Conservation (phyloP, 306 rosid genomes). For the Dryas alaskensis region DNA sequence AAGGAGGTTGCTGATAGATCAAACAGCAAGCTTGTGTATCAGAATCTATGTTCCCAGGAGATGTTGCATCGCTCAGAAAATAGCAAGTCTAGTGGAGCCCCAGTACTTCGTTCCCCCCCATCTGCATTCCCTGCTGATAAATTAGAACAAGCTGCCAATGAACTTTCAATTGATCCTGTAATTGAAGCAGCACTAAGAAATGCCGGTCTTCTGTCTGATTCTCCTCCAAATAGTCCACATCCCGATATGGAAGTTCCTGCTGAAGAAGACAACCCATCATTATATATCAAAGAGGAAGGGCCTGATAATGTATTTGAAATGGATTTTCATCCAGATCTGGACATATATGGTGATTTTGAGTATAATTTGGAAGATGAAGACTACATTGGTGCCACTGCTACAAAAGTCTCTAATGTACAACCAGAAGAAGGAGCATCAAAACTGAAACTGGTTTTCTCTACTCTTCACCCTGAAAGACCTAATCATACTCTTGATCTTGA, state of each 20-base stretch:
- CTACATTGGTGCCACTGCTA: constrained; percentile 62
- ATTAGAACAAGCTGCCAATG: constrained; percentile 40
- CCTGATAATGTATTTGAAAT: constrained; percentile 68
- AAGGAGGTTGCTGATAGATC: constrained; percentile 84
- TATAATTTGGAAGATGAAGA: constrained; percentile 90
- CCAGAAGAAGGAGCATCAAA: constrained; percentile 61
- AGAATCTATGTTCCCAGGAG: constrained; percentile 85
- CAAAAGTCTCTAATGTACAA: constrained; percentile 45
- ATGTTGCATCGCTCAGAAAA: constrained; percentile 54
- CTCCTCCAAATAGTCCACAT: constrained; percentile 79
- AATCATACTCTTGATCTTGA: constrained; percentile 35
- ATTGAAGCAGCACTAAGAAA: constrained; percentile 76
- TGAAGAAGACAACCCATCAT: constrained; percentile 34
- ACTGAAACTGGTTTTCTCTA: constrained; percentile 82
- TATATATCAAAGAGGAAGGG: constrained; percentile 34
- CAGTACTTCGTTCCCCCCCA: constrained; percentile 36
- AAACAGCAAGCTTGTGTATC: constrained; percentile 79
- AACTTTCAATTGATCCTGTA: constrained; percentile 46
- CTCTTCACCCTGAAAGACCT: constrained; percentile 46
- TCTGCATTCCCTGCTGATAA: constrained; percentile 35
- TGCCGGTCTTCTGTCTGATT: constrained; percentile 89
- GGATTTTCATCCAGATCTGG: constrained; percentile 70
- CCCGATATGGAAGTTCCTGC: constrained; percentile 36
- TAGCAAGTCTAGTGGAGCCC: constrained; percentile 40
- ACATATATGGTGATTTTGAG: constrained; percentile 95